Evolutionary conservation across 768 basidiomycete species (phyloP), one percentile per base, ranked within the genome.

Genomic region (Candolleomyces eurysporus): DNA sequence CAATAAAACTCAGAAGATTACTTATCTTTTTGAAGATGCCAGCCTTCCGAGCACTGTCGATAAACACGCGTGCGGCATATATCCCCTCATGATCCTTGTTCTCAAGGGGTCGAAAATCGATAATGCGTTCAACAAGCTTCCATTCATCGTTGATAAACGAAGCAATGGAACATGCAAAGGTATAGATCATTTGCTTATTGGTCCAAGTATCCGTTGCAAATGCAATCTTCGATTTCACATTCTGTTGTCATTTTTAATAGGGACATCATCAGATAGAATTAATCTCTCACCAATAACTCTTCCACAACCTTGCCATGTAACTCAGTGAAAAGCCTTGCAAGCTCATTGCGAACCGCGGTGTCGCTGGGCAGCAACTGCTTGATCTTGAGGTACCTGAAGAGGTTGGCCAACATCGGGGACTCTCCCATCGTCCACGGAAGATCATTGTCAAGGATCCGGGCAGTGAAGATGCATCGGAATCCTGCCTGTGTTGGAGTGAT

Each of bases 11-110:
- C 58, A 48, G 60, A 63, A 45, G 45, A 36, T n/a, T 26, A 73
- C 74, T 66, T 63, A 77, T 76, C 73, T 78, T 77, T 55, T 75
- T 58, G 1, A 76, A 57, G 42, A 63, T 57, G 2, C 73, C 74
- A 48, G 58, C 31, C 45, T 66, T 63, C 4, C 61, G 22, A 22
- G 63, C 63, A 8, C 70, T 65, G 9, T 72, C 60, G 0, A 68
- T 61, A 55, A 77, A 72, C 10, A 68, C 75, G 48, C 68, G 63
- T 5, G 65, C 76, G 5, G 66, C 73, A 65, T 71, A 64, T 8
- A 69, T 53, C 1, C 77, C 78, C 56, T 68, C 63, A 52, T 75
- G 75, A 17, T 76, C 69, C 59, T 75, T 72, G 19, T 71, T 69
- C 10, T 69, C 69, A 13, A 77, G 67, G 0, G 67, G 66, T 17